These are phyloP conservation scores for Xanthoceras sorbifolium DNA, from an alignment of 345 rosid species.

Conservation along the genomic window DNA sequence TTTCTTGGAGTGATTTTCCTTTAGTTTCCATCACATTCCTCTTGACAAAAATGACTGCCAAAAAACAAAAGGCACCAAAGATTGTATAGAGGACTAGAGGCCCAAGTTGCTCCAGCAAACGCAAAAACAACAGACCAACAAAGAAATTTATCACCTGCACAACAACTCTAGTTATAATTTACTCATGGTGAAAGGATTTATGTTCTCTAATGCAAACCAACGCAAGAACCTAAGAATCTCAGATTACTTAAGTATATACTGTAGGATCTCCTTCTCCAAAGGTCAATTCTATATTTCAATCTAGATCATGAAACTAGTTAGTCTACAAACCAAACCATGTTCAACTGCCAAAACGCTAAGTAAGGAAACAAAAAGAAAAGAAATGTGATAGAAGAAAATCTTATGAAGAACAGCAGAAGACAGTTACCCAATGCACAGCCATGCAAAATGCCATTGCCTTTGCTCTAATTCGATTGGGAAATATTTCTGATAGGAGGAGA, in stretches of 20 bases:
- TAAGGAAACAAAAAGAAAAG: background rate
- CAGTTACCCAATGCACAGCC: constrained; percentile 90
- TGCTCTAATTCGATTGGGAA: constrained; percentile 81
- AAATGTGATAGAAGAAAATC: background rate
- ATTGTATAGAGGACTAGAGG: constrained; percentile 61
- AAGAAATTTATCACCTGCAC: constrained; percentile 86
- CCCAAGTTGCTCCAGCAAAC: constrained; percentile 78
- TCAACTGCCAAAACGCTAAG: background rate
- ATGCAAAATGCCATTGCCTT: constrained; percentile 91
- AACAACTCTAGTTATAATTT: constrained; percentile 15
- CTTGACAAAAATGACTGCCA: constrained; percentile 73
- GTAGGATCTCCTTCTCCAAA: background rate
- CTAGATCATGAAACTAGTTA: background rate
- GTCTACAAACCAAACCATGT: constrained; percentile 1
- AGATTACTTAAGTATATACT: background rate
- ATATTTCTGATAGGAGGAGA: constrained; percentile 86
- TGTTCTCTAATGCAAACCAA: background rate
- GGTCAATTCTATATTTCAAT: background rate
- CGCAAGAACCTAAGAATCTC: background rate
- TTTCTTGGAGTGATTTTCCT: constrained; percentile 94
- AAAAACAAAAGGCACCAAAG: constrained; percentile 69
- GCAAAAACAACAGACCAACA: constrained; percentile 82
- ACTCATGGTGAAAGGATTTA: no score
- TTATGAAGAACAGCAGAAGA: constrained; percentile 11
- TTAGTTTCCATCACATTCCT: constrained; percentile 80